A percentile compares a stretch with the other conserved stretches of the same genome.
Conservation (phyloP, 371 early-diverging fungal genomes). For the Thermomucor indicae-seudaticae region DNA sequence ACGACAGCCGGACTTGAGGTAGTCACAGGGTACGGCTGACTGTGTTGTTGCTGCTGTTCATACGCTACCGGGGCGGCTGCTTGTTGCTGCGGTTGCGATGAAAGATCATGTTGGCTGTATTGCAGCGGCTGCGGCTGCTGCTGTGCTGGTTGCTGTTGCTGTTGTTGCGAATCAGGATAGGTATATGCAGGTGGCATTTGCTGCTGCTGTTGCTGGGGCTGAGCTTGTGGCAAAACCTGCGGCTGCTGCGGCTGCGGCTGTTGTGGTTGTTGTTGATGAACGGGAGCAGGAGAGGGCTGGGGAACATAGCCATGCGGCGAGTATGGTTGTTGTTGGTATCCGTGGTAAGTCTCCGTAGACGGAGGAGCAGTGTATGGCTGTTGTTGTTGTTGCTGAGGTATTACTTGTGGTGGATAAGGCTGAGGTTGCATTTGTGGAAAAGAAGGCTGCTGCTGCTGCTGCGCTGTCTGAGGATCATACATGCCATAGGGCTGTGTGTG, state of each 20-base stretch:
- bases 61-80: background rate
- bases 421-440: slow-evolving; percentile 24
- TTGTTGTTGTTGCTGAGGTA: slow-evolving; percentile 20
- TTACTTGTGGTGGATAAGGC: slow-evolving; percentile 7
- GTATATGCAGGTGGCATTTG: slow-evolving; percentile 3
- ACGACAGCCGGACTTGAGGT: background rate
- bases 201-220: slow-evolving; percentile 8
- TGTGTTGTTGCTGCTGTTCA: background rate
- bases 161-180: background rate
- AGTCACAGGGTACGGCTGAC: background rate
- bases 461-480: slow-evolving; percentile 8
- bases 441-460: slow-evolving; percentile 7
- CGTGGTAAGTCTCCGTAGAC: too few species aligned
- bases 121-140: background rate
- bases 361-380: slow-evolving; percentile 4
- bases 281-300: slow-evolving; percentile 1
- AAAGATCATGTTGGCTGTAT: slow-evolving; percentile 1
- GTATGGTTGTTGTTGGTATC: too few species aligned
- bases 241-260: slow-evolving; percentile 10
- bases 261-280: slow-evolving; percentile 8
- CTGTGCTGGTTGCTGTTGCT: background rate
- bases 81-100: background rate
- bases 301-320: slow-evolving; percentile 4
- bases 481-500: slow-evolving; percentile 11
- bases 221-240: slow-evolving; percentile 7